These are phyloP conservation scores for Begonia loranthoides DNA, from an alignment of 306 rosid species.

Conservation along the genomic window DNA sequence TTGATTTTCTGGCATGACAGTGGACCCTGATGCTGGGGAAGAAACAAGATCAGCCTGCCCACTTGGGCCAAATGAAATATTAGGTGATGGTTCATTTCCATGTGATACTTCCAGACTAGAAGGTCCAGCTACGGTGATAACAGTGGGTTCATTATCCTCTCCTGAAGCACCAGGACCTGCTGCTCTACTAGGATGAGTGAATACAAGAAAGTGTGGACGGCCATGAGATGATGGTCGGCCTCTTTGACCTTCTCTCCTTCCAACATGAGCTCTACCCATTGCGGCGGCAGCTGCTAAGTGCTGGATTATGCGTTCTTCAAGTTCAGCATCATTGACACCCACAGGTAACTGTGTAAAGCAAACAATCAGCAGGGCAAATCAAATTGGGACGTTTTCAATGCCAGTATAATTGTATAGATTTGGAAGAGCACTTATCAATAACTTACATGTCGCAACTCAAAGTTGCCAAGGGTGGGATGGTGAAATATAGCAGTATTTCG, in stretches of 20 bases:
- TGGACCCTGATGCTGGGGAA: conserved; percentile 33
- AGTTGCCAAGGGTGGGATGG: conserved; percentile 50
- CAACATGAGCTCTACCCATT: conserved; percentile 52
- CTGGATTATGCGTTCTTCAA: conserved; percentile 74
- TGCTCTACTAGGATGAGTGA: conserved; percentile 37
- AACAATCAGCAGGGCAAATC: too few species aligned
- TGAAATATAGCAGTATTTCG: conserved; percentile 57
- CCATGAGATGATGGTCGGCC: conserved; percentile 39
- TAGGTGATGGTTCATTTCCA: conserved; percentile 32
- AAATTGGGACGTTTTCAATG: too few species aligned
- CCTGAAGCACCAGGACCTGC: conserved; percentile 26
- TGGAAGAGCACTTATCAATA: too few species aligned
- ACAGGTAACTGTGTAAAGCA: conserved; percentile 31
- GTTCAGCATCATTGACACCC: conserved; percentile 37
- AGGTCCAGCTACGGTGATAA: conserved; percentile 27
- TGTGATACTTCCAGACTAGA: conserved; percentile 34
- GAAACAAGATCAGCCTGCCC: conserved; percentile 28
- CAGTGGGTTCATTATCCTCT: conserved; percentile 31
- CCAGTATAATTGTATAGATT: too few species aligned
- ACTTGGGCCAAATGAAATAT: conserved; percentile 15
- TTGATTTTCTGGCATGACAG: conserved; percentile 21
- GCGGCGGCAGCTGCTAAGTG: conserved; percentile 88
- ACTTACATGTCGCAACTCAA: conserved; percentile 60
- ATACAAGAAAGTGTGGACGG: conserved; percentile 45
- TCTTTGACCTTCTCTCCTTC: conserved; percentile 49